A percentile compares a stretch with the other conserved stretches of the same genome.
These are phyloP conservation scores for Helotiales sp. DNA, from an alignment of 2,329 filamentous ascomycete species.

Conservation along the genomic window DNA sequence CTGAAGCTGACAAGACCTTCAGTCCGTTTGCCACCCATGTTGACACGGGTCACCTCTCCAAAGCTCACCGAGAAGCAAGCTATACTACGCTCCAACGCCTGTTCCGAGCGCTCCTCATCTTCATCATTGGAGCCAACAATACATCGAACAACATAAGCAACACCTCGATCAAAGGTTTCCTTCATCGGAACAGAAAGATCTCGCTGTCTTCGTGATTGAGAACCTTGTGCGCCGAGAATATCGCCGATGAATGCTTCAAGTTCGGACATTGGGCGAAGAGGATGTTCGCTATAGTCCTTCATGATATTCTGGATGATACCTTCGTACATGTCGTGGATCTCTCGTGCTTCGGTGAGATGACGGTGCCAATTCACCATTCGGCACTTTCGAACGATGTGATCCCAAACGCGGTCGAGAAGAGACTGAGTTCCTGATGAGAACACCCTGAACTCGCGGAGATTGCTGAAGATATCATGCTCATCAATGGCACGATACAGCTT, in stretches of 20 bases:
- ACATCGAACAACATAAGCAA: slow-evolving; percentile 41
- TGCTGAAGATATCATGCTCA: slow-evolving; percentile 60
- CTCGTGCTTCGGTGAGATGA: slow-evolving; percentile 37
- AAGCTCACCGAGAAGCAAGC: slow-evolving; percentile 48
- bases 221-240: slow-evolving; percentile 51
- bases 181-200: slow-evolving; percentile 44
- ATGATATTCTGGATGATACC: slow-evolving; percentile 49
- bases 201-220: slow-evolving; percentile 38
- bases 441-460: slow-evolving; percentile 27
- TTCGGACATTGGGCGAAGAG: slow-evolving; percentile 45
- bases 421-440: slow-evolving; percentile 13
- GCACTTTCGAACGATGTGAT: slow-evolving; percentile 40
- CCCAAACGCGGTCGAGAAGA: slow-evolving; percentile 37
- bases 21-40: slow-evolving; percentile 28
- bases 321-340: slow-evolving; percentile 53
- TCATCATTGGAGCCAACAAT: slow-evolving; percentile 42
- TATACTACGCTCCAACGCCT: slow-evolving; percentile 46
- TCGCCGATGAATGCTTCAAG: slow-evolving; percentile 57
- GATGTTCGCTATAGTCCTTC: slow-evolving; percentile 43
- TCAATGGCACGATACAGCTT: slow-evolving; percentile 71
- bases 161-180: slow-evolving; percentile 43
- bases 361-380: slow-evolving; percentile 40
- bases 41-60: slow-evolving; percentile 29
- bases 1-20: slow-evolving; percentile 49
- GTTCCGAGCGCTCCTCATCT: slow-evolving; percentile 37